Conservation (phyloP, 2,329 filamentous ascomycete genomes). For the Herpotrichia juniperi region DNA sequence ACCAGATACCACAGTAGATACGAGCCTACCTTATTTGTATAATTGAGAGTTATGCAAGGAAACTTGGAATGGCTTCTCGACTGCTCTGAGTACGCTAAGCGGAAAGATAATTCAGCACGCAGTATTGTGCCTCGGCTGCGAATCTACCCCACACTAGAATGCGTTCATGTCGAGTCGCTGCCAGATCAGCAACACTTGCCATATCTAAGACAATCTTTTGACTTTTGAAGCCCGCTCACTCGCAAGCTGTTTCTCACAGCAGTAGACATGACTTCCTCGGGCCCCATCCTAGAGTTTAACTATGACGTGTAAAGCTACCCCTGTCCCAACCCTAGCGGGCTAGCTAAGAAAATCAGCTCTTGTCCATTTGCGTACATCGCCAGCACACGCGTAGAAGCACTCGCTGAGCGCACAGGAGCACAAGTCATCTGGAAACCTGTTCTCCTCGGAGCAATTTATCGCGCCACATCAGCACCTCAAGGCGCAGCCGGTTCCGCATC, state of each 20-base stretch:
- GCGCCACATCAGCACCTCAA: conserved; percentile 42
- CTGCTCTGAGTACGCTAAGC: too few species aligned
- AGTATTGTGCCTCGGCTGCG: too few species aligned
- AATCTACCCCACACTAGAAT: too few species aligned
- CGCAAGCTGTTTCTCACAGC: not conserved
- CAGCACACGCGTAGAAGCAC: conserved; percentile 36
- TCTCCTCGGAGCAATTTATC: conserved; percentile 44
- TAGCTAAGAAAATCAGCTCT: conserved; percentile 21
- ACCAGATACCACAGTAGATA: too few species aligned
- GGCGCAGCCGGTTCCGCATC: conserved; percentile 42
- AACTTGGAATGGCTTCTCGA: too few species aligned
- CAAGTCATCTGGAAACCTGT: conserved; percentile 35
- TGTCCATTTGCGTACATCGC: conserved; percentile 48
- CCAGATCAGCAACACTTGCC: too few species aligned
- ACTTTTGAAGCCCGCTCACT: too few species aligned
- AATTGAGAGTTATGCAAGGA: too few species aligned
- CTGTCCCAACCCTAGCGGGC: not conserved
- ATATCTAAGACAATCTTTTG: too few species aligned
- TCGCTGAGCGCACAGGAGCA: conserved; percentile 33
- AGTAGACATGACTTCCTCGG: not conserved
- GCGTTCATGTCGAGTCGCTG: too few species aligned
- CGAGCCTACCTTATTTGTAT: too few species aligned
- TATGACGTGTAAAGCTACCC: conserved; percentile 26
- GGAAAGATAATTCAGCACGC: too few species aligned
- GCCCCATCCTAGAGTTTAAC: conserved; percentile 30